phyloP scores from a whole-genome alignment of 2,329 filamentous ascomycete genomes.

The Sordariomycetes sp. region DNA sequence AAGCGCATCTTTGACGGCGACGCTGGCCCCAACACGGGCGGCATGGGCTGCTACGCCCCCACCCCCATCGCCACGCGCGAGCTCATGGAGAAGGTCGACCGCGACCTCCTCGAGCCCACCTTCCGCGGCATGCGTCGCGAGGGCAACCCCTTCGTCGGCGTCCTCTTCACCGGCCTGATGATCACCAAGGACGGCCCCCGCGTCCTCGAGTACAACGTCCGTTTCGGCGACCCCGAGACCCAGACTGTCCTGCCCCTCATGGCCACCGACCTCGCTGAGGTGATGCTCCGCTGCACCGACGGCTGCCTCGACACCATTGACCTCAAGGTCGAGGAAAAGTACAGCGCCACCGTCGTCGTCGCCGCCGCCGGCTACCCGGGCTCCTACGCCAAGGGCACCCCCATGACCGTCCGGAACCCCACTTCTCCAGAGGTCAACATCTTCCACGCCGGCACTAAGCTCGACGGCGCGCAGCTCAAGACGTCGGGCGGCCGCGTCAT shows the following conservation, averaged over 20 bases:
- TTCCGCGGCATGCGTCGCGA: conserved; percentile 80
- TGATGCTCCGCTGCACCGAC: conserved; percentile 76
- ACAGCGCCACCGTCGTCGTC: conserved; percentile 85
- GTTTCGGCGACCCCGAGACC: conserved; percentile 85
- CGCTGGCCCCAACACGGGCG: conserved; percentile 83
- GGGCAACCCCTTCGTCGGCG: conserved; percentile 57
- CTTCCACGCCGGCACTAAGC: conserved; percentile 83
- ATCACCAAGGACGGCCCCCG: conserved; percentile 71
- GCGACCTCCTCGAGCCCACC: conserved; percentile 76
- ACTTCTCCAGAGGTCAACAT: conserved; percentile 46
- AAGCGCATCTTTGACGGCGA: conserved; percentile 90
- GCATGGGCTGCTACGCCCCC: conserved; percentile 96
- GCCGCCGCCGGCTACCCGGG: conserved; percentile 86
- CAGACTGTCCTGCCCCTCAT: conserved; percentile 75
- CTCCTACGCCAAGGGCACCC: conserved; percentile 66
- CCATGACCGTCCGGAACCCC: conserved; percentile 35
- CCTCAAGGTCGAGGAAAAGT: conserved; percentile 54
- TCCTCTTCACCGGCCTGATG: conserved; percentile 87
- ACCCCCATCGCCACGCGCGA: conserved; percentile 65
- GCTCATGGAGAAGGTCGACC: conserved; percentile 66
- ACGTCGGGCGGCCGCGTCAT: conserved; percentile 87
- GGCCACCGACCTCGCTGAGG: conserved; percentile 73
- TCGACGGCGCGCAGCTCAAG: conserved; percentile 49
- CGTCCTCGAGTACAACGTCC: conserved; percentile 84
- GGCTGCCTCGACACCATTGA: conserved; percentile 58